A percentile compares a stretch with the other conserved stretches of the same genome.
These are phyloP conservation scores for Ceratobasidium sp. DNA, from an alignment of 1,284 basidiomycete genomes.

Conservation along the genomic window DNA sequence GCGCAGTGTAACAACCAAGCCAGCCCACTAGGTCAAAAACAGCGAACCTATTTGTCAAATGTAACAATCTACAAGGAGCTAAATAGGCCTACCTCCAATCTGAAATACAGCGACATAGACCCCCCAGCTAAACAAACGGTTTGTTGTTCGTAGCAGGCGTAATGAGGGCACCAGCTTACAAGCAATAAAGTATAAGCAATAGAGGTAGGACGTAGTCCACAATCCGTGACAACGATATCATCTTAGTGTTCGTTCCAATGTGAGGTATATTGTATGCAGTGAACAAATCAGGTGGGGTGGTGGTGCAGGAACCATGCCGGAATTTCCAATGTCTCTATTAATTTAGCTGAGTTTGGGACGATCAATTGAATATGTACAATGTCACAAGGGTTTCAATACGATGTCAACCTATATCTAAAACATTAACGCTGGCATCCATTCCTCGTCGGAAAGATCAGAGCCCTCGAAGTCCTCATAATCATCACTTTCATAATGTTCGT, in stretches of 20 bases:
- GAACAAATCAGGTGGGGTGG: too few species aligned
- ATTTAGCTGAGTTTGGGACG: too few species aligned
- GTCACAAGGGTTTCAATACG: too few species aligned
- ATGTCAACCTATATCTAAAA: slow-evolving; percentile 2
- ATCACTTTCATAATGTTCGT: slow-evolving; percentile 28
- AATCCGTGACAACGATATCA: neutral
- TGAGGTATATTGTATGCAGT: neutral
- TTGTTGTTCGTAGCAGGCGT: neutral
- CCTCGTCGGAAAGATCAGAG: slow-evolving; percentile 26
- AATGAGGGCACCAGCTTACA: slow-evolving; percentile 8
- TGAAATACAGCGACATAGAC: slow-evolving; percentile 56
- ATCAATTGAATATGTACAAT: too few species aligned
- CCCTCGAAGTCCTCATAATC: slow-evolving; percentile 20
- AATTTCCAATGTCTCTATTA: too few species aligned
- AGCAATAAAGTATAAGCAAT: neutral
- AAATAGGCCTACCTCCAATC: slow-evolving; percentile 55
- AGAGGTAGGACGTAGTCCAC: slow-evolving; percentile 28
- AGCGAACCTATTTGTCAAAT: slow-evolving; percentile 6
- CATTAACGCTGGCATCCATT: slow-evolving; percentile 17
- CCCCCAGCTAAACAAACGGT: slow-evolving; percentile 34
- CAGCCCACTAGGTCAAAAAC: slow-evolving; percentile 54
- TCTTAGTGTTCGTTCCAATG: neutral
- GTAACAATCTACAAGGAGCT: neutral
- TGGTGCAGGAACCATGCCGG: too few species aligned
- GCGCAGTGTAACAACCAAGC: slow-evolving; percentile 53